Evolutionary conservation across 495 filamentous ascomycete species (phyloP).

Genomic region (Neurospora tetraspora): DNA sequence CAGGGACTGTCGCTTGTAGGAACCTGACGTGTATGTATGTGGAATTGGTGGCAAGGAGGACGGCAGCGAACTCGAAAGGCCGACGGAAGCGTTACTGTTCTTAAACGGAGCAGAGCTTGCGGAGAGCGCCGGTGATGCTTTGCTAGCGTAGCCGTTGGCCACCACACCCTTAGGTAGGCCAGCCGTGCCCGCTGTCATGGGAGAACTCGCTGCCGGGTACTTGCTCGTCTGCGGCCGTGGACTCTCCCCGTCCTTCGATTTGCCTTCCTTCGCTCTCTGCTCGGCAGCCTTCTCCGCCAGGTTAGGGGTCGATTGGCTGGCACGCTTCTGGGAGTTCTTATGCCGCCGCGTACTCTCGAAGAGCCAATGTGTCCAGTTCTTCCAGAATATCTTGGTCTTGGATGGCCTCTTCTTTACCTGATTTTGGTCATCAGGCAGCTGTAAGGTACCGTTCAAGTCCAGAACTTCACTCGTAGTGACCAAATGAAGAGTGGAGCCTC

Average conservation of each 20-base stretch:
- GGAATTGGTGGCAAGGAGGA: conserved; percentile 25
- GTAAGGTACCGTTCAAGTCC: conserved; percentile 14
- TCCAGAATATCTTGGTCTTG: conserved; percentile 54
- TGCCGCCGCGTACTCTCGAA: conserved; percentile 37
- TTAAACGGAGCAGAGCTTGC: conserved; percentile 1
- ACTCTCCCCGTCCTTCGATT: conserved; percentile 33
- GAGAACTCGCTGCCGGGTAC: conserved; percentile 24
- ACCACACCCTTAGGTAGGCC: conserved; percentile 26
- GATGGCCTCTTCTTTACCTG: conserved; percentile 39
- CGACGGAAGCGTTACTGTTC: conserved; percentile 8
- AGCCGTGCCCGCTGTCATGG: conserved; percentile 12
- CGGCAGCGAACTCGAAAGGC: conserved; percentile 27
- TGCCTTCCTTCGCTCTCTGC: conserved; percentile 31
- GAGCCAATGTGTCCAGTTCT: conserved; percentile 50
- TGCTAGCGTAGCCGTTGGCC: conserved; percentile 24
- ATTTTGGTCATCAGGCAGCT: conserved; percentile 19
- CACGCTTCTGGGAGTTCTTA: conserved; percentile 31
- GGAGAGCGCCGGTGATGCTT: background rate
- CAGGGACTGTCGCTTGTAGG: conserved; percentile 68
- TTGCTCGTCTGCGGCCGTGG: conserved; percentile 47
- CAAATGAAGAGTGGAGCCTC: conserved; percentile 71
- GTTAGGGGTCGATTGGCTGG: conserved; percentile 46
- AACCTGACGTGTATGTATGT: conserved; percentile 41
- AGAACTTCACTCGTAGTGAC: conserved; percentile 51
- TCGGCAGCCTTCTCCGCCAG: conserved; percentile 27